Conservation (phyloP, 1,284 basidiomycete species). For the Cutaneotrichosporon sp. region DNA sequence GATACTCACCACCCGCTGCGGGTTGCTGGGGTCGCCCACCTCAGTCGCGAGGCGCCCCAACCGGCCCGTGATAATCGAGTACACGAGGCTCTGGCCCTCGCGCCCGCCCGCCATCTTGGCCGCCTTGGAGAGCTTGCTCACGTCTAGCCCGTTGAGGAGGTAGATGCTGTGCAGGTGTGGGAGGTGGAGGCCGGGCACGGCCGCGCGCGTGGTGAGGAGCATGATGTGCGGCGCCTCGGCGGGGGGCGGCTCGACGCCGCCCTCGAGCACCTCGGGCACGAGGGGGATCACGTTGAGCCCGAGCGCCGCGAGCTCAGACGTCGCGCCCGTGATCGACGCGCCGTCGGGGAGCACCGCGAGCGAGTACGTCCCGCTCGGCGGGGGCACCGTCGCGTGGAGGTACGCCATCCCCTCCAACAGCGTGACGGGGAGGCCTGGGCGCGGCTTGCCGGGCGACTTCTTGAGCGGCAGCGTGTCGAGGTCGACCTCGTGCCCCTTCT, state of each 20-base stretch:
- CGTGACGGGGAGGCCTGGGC: conserved; percentile 6
- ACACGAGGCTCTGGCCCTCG: conserved; percentile 23
- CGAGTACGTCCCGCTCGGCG: conserved; percentile 31
- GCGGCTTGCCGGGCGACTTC: neutral
- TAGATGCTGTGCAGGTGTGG: conserved; percentile 36
- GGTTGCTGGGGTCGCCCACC: neutral
- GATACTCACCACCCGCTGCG: conserved; percentile 32
- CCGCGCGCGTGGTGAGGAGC: conserved; percentile 28
- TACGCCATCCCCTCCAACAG: conserved; percentile 35
- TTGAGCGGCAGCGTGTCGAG: neutral
- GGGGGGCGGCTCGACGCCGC: conserved; percentile 13
- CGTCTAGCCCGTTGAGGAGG: conserved; percentile 37
- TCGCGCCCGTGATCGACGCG: conserved; percentile 22
- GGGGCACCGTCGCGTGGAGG: conserved; percentile 31
- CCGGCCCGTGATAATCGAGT: conserved; percentile 34
- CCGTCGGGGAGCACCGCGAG: conserved; percentile 35
- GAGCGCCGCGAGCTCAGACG: conserved; percentile 22
- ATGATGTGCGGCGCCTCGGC: conserved; percentile 16
- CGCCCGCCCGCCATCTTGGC: conserved; percentile 23
- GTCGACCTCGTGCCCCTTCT: neutral
- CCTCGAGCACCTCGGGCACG: conserved; percentile 29
- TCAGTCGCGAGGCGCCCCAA: conserved; percentile 35
- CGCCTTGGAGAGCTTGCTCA: conserved; percentile 20
- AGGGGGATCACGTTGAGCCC: conserved; percentile 25
- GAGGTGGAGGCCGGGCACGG: conserved; percentile 37